Base-by-base conservation (phyloP, 352 stramenopile genomes). In the Pythium sukuiense region DNA sequence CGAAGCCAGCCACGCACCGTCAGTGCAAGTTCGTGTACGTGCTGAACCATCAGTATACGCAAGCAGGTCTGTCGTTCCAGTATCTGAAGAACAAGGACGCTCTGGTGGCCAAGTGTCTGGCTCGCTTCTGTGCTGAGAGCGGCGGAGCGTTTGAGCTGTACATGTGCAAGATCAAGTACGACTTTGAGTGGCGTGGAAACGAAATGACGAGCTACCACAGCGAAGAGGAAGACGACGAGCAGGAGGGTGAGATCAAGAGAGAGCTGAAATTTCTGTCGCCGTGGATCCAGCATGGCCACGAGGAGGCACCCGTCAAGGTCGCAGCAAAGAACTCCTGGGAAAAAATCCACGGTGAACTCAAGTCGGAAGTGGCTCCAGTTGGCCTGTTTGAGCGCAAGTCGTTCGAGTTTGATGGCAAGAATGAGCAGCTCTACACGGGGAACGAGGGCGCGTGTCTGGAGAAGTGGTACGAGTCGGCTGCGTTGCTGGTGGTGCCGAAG, bases 401-500 rank as follows among this genome's bases (percentile, higher is more conserved):
- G 11, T 13, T 61, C 33, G 24, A 45, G 6, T 59, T 62, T 35
- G 57, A 66, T 11, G 37, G 64, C 20, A 5, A 62, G 16, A 55
- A 59, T 33, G 33, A 35, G 7, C 12, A 49, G 5, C 6, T 48
- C 7, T 61, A 61, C 32, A 63, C 58, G 9, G 65, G 64, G 3
- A 63, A 66, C 39, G 65, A 58, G 45, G 58, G 65, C 43, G 37
- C 26, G 11, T 45, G n/a, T 12, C 16, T 65, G 14, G 46, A 65
- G 26, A 65, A 55, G 24, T 66, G 58, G 65, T 71, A 71, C 46
- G 46, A 27, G 0, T 58, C 65, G 20, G 65, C 65, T 5, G 57
- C 65, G 12, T 18, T 71, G 27, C 32, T 71, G 13, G 52, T 67
- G 14, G 9, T 61, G 8, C 58, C 65, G 20, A 20, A 56, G 29